Base-by-base conservation (phyloP, 176 grass and related monocot species). In the Cocos nucifera region DNA sequence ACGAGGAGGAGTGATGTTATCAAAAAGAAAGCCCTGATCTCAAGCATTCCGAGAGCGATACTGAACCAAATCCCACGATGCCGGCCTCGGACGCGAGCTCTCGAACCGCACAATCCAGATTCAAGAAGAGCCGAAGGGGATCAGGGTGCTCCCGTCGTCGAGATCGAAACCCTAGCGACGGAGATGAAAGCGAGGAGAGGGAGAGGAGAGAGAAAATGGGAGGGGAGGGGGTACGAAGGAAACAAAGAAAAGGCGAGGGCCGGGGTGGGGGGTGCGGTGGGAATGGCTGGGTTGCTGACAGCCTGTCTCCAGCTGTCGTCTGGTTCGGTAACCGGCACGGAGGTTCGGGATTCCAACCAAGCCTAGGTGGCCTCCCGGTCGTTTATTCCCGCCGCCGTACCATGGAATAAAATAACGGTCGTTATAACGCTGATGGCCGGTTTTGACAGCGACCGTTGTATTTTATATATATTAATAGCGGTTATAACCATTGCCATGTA, bases 231-330 rank as follows among this genome's bases (percentile, higher is more conserved):
- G 19, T 65, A 14, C 53, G 71, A 63, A 69, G 54, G 70, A 80
- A 80, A 70, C 68, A 68, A 73, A 58, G 69, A 72, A 68, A 55
- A 62, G 28, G 35, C 35, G 35, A 14, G 10, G 8, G 35, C 9
- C 14, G 35, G 35, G 26, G 28, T 44, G 35, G 35, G 26, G 28
- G 28, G 4, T 6, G 28, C 28, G 28, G 28, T 30, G 28, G 28
- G 28, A 5, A 30, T 30, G 28, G 35, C 35, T 44, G 63, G 80
- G 85, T 85, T 82, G 81, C 73, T 85, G 81, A 95, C 89, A 95
- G 81, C 35, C 78, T 95, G 89, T 88, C 89, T 73, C 89, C 81
- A 95, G 89, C 77, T 95, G 89, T 87, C 63, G 10, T 77, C 73
- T 23, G 89, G 75, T 75, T 85, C 85, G 81, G 72, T 53, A 82